These are phyloP conservation scores for Nadsonia starkeyi-henricii DNA, from an alignment of 1,139 yeast genomes.

Conservation along the genomic window DNA sequence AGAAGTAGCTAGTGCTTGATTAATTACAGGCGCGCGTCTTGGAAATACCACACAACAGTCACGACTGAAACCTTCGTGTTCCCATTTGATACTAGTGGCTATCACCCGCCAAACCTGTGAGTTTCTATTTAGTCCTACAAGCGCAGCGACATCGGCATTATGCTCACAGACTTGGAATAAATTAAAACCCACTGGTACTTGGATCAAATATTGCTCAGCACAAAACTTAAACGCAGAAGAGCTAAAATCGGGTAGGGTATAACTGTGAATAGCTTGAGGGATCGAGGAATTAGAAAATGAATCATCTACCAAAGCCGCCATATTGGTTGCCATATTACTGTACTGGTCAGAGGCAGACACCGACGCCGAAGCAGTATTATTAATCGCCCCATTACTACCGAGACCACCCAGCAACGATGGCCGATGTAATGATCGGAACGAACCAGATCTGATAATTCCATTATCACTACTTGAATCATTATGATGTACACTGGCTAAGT, in stretches of 20 bases:
- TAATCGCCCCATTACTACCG: not conserved
- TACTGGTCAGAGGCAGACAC: not conserved
- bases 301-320: not conserved
- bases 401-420: not conserved
- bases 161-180: slow-evolving; percentile 41
- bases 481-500: not conserved
- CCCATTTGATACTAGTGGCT: slow-evolving; percentile 40
- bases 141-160: slow-evolving; percentile 47
- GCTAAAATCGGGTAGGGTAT: slow-evolving; percentile 19
- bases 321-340: not conserved
- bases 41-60: slow-evolving; percentile 1
- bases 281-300: not conserved
- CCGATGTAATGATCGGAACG: not conserved
- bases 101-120: slow-evolving; percentile 62
- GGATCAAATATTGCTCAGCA: slow-evolving; percentile 19
- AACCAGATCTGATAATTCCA: not conserved
- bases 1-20: too few relatives aligned
- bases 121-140: slow-evolving; percentile 39
- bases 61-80: slow-evolving; percentile 17
- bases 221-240: slow-evolving; percentile 17
- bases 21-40: not conserved
- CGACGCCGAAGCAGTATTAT: not conserved
- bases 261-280: slow-evolving; percentile 12
- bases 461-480: not conserved
- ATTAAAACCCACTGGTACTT: slow-evolving; percentile 35